Evolutionary conservation across 129 eudicot genomes (phyloP), one percentile per base, ranked within the genome.

Genomic region (Artemisia tridentata): DNA sequence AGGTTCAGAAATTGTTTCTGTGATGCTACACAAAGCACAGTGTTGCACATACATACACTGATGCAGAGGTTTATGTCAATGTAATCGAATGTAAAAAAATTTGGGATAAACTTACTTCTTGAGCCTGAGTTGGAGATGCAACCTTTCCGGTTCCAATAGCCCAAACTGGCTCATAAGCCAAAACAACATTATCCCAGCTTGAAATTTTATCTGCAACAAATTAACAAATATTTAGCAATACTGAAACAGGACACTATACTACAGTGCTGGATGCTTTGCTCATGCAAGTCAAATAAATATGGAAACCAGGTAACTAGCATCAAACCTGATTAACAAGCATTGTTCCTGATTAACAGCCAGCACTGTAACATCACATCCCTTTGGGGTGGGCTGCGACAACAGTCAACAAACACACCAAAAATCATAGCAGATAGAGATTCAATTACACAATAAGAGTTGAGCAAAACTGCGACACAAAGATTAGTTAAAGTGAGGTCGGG

Each of bases 91-190:
- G 70, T 45, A 29, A 38, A 45, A 46, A 16, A 63, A 14, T 13
- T 57, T 20, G 5, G 49, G 51, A 57, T 62, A 11, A 18, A 77
- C 95, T 79, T 87, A 92, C 98, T 81, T 92, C 98, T 82, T 92
- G 98, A 73, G 98, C 98, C 83, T 92, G 98, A 56, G 84, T 96
- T 52, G 96, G 95, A 77, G 83, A 66, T 67, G 98, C 98, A 78
- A 92, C 98, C 88, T 92, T 89, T 64, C 98, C 98, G 9, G 98
- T 92, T 84, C 98, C 98, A 83, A 92, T 92, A 49, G 98, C 96
- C 98, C 98, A 92, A 17, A 89, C 98, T 54, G 98, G 98, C 84
- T 92, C 98, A 75, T 92, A 92, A 38, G 96, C 98, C 79, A 92
- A 43, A 78, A 92, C 98, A 69, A 92, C 90, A 72, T 92, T 80